Base-by-base conservation (phyloP, 2,329 filamentous ascomycete species). In the Aspergillus awamori region DNA sequence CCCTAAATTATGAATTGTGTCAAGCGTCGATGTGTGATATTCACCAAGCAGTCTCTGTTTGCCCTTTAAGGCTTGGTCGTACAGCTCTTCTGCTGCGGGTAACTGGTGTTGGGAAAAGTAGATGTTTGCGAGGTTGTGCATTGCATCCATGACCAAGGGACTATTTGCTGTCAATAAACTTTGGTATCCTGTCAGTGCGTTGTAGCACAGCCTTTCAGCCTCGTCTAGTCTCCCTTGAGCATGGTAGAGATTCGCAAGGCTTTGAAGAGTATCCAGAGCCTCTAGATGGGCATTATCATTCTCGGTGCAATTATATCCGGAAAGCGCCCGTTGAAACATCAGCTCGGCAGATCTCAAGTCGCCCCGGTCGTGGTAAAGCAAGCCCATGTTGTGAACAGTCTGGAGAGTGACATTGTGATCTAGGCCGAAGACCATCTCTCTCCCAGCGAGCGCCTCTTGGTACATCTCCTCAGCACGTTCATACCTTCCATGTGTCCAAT, bases 71-170 rank as follows among this genome's bases (percentile, higher is more conserved):
- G 62, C 63, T 26, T 36, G 41, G n/a, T 20, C 15, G 17, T 65
- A 68, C 63, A 73, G 69, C 57, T 59, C n/a, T 51, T 72, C 62
- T 41, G 68, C 71, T 59, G 67, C 59, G 13, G 60, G 30, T 13
- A 68, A 48, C 59, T 64, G 67, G 33, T 59, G 63, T 58, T 69
- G 66, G 20, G 67, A 20, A 8, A 1, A 3, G 58, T 72, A 73
- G 55, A 73, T 48, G 53, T 15, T 4, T 5, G 66, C 71, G 22
- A 74, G 62, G 53, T 68, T 65, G 41, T 67, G 62, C 38, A 72
- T 64, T n/a, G 67, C 68, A n/a, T 53, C 24, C 2, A 49, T 4
- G 7, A 17, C 11, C n/a, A 17, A 49, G 13, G 45, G n/a, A 49
- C 24, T 20, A 8, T 11, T 30, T 15, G 45, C n/a, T n/a, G n/a